Base-by-base conservation (phyloP, 2,329 filamentous ascomycete species). In the Aureobasidium melanogenum region DNA sequence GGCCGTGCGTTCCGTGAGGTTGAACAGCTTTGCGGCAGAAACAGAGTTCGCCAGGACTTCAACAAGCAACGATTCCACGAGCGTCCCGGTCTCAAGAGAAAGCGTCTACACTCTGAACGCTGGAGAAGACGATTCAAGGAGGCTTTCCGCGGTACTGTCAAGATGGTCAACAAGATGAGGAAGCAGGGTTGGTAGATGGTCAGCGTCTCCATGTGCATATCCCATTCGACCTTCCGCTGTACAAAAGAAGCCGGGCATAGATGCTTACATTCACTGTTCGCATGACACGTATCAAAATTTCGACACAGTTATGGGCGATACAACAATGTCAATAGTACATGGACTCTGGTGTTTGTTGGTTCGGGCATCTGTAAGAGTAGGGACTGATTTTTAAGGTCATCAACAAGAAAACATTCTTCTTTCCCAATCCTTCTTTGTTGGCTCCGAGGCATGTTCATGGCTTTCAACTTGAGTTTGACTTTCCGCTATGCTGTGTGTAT, bases 91-190 rank as follows among this genome's bases (percentile, higher is more conserved):
- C 87, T 92, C 68, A 94, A 91, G 76, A 82, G 84, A 8, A 90
- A 85, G 73, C 83, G 92, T 19, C 97, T 97, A 2, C 78, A 72
- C 80, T 81, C 5, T 67, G 94, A 97, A 71, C 89, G 90, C 0
- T 76, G 97, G 57, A 93, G 94, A 24, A 87, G 86, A 69, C 92
- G 83, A 9, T 72, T 72, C 3, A 85, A 85, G 71, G 82, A 94
- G 66, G 95, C 91, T 2, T 97, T 97, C 76, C 92, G 91, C 75
- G 94, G 94, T 9, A 83, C 84, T 12, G 82, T 89, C 8, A 71
- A 68, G 43, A 79, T 88, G 66, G 88, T 91, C 6, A 77, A 82
- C 69, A 82, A 88, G 71, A 78, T 95, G 76, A 87, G 83, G 67
- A 83, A 78, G 70, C 89, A 94, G 75, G 90, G 90, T 2, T 94